Evolutionary conservation across 148 eudicot species (phyloP).

Genomic region (Camellia granthamiana): DNA sequence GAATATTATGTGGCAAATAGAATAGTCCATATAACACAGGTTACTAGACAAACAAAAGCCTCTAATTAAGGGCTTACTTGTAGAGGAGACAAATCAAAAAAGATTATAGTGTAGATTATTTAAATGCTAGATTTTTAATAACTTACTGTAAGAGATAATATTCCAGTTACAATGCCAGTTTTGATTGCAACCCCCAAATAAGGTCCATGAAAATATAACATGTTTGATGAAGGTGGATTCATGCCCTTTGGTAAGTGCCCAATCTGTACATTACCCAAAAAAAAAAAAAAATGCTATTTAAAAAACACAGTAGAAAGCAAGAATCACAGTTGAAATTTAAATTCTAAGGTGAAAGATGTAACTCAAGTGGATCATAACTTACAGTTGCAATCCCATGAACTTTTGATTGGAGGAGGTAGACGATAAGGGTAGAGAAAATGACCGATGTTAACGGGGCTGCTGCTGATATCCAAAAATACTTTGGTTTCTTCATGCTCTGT

Average conservation of each 20-base stretch:
- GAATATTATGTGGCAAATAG: too few species aligned
- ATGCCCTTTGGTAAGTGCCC: constrained; percentile 81
- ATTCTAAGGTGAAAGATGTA: not conserved
- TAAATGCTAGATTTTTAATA: not conserved
- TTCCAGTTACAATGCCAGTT: constrained; percentile 84
- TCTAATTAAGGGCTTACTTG: not conserved
- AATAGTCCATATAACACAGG: too few species aligned
- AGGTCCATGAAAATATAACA: constrained; percentile 59
- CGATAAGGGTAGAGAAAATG: constrained; percentile 64
- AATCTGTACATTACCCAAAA: constrained; percentile 54
- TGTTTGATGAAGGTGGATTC: constrained; percentile 82
- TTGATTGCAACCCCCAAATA: constrained; percentile 62
- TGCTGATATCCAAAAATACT: constrained; percentile 87
- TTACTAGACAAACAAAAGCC: too few species aligned
- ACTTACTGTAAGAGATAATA: constrained; percentile 88
- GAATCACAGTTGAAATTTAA: not conserved
- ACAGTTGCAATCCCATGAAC: constrained; percentile 55
- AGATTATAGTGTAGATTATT: not conserved
- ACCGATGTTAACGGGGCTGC: constrained; percentile 88
- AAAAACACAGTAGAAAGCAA: too few species aligned
- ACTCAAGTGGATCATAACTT: constrained; percentile 24
- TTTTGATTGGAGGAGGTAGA: constrained; percentile 52
- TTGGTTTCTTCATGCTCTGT: constrained; percentile 71
- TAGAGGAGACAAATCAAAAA: not conserved
- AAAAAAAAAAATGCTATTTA: not conserved